These are phyloP conservation scores for Termitomyces sp. DNA, from an alignment of 768 basidiomycete species.

Conservation along the genomic window DNA sequence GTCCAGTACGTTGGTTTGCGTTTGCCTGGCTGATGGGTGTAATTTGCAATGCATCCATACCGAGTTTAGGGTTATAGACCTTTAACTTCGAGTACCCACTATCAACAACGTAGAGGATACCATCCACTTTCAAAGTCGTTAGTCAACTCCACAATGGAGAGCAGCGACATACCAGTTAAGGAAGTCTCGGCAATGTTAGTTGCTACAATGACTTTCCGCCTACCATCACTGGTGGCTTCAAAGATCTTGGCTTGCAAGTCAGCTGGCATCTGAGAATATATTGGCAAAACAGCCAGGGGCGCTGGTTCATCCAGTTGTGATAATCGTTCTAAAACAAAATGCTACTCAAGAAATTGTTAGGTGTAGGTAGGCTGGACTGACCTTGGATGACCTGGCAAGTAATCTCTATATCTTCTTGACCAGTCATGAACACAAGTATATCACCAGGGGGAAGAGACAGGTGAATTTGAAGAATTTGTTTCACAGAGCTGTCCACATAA, in stretches of 20 bases:
- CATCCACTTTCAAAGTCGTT: conserved; percentile 62
- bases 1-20: conserved; percentile 91
- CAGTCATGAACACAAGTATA: conserved; percentile 98
- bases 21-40: conserved; percentile 99
- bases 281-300: conserved; percentile 87
- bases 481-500: conserved; percentile 97
- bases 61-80: conserved; percentile 98
- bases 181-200: conserved; percentile 99
- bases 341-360: not conserved
- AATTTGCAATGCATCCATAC: conserved; percentile 99
- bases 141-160: conserved; percentile 7
- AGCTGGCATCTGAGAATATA: conserved; percentile 99
- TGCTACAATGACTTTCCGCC: conserved; percentile 95
- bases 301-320: conserved; percentile 88
- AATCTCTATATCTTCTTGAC: conserved; percentile 97
- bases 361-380: conserved; percentile 20
- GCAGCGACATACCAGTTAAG: conserved; percentile 62
- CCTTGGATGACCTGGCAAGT: conserved; percentile 94
- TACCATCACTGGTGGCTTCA: conserved; percentile 87
- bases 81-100: conserved; percentile 96
- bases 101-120: conserved; percentile 95
- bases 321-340: conserved; percentile 64
- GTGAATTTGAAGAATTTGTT: conserved; percentile 96
- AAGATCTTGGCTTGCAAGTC: conserved; percentile 99
- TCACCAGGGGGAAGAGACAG: conserved; percentile 90